These are phyloP conservation scores for Penicillium arizonense DNA, from an alignment of 495 filamentous ascomycete species.

Conservation along the genomic window DNA sequence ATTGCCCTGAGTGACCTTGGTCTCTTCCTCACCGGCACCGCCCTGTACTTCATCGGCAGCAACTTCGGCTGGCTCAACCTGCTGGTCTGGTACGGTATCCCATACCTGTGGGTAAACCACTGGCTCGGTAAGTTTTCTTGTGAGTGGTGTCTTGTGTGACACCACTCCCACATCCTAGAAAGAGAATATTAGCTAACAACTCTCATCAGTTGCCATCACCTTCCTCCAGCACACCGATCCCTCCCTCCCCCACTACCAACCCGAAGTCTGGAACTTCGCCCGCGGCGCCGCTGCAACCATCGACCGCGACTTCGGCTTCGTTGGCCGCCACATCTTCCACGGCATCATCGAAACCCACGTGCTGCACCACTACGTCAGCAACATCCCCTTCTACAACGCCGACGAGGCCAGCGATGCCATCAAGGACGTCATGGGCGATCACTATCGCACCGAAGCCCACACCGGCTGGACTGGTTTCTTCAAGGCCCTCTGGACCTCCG, in stretches of 20 bases:
- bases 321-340: constrained; percentile 57
- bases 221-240: constrained; percentile 63
- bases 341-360: constrained; percentile 64
- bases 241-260: constrained; percentile 55
- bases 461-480: constrained; percentile 54
- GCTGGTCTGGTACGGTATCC: constrained; percentile 88
- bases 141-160: too few species aligned
- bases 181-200: background rate
- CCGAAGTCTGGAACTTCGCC: constrained; percentile 55
- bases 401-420: constrained; percentile 61
- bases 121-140: constrained; percentile 58
- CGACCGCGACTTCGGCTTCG: constrained; percentile 60
- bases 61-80: constrained; percentile 84
- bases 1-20: constrained; percentile 84
- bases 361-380: constrained; percentile 60
- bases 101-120: constrained; percentile 98
- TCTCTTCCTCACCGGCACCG: constrained; percentile 55
- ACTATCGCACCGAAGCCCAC: constrained; percentile 55
- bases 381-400: constrained; percentile 61
- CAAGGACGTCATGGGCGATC: constrained; percentile 53
- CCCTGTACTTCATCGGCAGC: constrained; percentile 60
- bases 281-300: constrained; percentile 60
- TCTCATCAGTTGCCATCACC: constrained; percentile 55
- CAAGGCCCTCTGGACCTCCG: constrained; percentile 52
- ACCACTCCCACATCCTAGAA: too few species aligned